Percentiles rank a stretch among this genome's conserved stretches.
Evolutionary conservation across 139 green algal species (phyloP).

Genomic region (Astrephomene gubernaculifera): DNA sequence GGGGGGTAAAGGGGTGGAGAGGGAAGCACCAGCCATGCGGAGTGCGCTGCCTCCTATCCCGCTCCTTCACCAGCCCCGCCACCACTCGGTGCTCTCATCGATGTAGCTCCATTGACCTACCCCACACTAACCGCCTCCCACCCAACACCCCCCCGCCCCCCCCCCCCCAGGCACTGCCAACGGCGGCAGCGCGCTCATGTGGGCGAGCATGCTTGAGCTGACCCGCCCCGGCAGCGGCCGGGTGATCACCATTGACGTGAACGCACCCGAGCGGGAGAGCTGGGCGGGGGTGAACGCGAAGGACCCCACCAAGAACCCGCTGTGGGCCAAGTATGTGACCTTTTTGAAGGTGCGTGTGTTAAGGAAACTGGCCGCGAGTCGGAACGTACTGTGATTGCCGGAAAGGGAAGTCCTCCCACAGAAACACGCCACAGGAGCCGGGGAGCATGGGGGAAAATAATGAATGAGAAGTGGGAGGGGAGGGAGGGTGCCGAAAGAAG

Average conservation of each 20-base stretch:
- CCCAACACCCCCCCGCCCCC: neutral
- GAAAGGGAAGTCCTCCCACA: too few species aligned
- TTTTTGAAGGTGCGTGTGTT: slow-evolving; percentile 50
- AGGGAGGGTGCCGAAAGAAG: too few species aligned
- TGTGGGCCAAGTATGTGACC: slow-evolving; percentile 59
- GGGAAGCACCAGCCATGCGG: too few species aligned
- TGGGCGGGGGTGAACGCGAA: slow-evolving; percentile 7
- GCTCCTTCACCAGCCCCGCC: too few species aligned
- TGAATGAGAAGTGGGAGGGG: too few species aligned
- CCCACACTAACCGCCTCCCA: neutral
- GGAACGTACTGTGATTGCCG: too few species aligned
- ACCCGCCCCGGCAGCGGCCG: slow-evolving; percentile 7
- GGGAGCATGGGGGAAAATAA: too few species aligned
- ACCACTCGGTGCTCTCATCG: too few species aligned
- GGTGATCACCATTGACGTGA: slow-evolving; percentile 50
- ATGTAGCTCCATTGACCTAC: too few species aligned
- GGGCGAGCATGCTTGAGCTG: slow-evolving; percentile 57
- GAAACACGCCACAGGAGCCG: too few species aligned
- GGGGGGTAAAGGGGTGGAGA: neutral
- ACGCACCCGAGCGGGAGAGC: neutral
- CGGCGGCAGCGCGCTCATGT: slow-evolving; percentile 61
- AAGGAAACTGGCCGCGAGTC: too few species aligned
- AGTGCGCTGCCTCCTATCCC: too few species aligned
- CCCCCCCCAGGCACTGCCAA: slow-evolving; percentile 55
- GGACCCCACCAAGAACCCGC: slow-evolving; percentile 49